A percentile compares a stretch with the other conserved stretches of the same genome.
These are phyloP conservation scores for Chalaropsis ovoidea DNA, from an alignment of 2,329 filamentous ascomycete genomes.

Conservation along the genomic window DNA sequence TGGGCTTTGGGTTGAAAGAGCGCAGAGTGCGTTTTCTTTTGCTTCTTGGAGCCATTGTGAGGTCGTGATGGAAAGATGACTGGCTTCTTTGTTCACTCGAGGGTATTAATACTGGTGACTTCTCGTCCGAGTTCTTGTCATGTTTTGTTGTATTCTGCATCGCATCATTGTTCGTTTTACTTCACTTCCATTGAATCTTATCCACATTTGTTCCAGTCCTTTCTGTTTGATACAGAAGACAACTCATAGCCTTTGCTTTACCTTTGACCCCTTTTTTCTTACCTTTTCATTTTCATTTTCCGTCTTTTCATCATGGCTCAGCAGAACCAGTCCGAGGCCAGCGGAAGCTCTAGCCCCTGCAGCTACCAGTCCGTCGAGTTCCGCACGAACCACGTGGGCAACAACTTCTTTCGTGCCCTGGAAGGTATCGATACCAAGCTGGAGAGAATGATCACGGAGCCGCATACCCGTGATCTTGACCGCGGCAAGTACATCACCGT, in stretches of 20 bases:
- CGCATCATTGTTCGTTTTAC: background rate
- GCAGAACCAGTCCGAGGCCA: background rate
- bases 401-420: background rate
- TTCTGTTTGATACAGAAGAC: slow-evolving; percentile 14
- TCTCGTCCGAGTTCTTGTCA: background rate
- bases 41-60: background rate
- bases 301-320: background rate
- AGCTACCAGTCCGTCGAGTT: background rate
- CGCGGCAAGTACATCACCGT: background rate
- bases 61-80: background rate
- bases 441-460: background rate
- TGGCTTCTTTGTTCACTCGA: background rate
- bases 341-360: background rate
- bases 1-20: background rate
- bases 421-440: background rate
- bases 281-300: background rate
- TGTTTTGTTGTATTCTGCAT: background rate
- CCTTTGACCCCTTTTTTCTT: background rate
- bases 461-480: slow-evolving; percentile 3
- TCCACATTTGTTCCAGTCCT: background rate
- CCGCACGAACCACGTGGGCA: background rate
- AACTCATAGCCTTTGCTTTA: background rate
- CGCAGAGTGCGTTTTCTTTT: background rate
- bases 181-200: background rate
- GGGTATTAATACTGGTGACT: background rate